Evolutionary conservation across 2,329 filamentous ascomycete genomes (phyloP).

Genomic region (Trichoderma semiorbis): DNA sequence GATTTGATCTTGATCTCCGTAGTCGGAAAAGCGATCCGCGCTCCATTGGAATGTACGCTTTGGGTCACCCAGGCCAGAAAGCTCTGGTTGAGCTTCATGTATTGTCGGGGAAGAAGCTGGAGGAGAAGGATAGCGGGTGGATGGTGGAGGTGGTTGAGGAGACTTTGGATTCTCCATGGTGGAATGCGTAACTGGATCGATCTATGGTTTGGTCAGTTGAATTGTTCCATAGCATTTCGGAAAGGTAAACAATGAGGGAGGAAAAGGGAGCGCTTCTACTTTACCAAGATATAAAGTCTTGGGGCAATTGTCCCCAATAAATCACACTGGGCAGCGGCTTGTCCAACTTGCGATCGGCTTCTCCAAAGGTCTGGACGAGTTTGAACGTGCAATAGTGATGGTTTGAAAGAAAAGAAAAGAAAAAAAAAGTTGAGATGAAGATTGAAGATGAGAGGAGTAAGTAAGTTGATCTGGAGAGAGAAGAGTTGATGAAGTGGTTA

Average conservation of each 20-base stretch:
- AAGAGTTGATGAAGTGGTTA: background rate
- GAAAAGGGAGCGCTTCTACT: background rate
- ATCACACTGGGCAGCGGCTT: background rate
- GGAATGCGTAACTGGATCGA: background rate
- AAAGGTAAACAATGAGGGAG: background rate
- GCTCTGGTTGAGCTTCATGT: background rate
- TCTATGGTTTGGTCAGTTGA: background rate
- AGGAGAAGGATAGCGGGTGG: background rate
- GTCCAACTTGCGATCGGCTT: background rate
- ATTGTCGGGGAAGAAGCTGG: background rate
- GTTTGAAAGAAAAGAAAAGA: background rate
- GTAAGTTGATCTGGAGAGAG: background rate
- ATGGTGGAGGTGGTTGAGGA: background rate
- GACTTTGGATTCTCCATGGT: background rate
- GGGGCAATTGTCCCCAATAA: background rate
- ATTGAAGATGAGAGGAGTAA: background rate
- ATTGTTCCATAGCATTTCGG: background rate
- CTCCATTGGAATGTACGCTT: background rate
- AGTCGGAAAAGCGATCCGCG: background rate
- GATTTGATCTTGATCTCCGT: background rate
- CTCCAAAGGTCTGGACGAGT: background rate
- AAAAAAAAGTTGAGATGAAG: background rate
- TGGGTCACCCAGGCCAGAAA: background rate
- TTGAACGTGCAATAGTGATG: background rate
- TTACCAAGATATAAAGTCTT: too few relatives aligned